Evolutionary conservation across 345 rosid species (phyloP), one percentile per base, ranked within the genome.

Genomic region (Hibiscus mutabilis): DNA sequence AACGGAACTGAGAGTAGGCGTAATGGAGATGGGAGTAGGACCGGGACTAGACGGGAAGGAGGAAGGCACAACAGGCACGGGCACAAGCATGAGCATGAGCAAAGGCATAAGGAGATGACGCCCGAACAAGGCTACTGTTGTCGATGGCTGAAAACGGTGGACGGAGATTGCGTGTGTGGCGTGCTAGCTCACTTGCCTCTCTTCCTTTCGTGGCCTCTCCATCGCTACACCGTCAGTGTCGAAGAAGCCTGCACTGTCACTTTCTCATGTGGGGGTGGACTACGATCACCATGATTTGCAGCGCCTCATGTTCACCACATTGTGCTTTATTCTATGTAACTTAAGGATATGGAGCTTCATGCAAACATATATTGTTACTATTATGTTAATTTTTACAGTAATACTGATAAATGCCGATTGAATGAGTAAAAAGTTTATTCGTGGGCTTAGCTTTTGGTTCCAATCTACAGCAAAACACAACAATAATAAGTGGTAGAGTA

Each of bases 131-230:
- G 69, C 24, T 82, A 84, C 13, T 92, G 99, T 66, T 92, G 98
- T 81, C 81, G 79, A 52, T 95, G 97, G 97, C 75, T 95, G 75
- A 80, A 74, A 61, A 76, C 78, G 76, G 70, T 95, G 56, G 93
- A 92, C 16, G 21, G 55, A 5, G 89, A 86, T 70, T 95, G 99
- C 40, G 92, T 89, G 13, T 95, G 99, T 33, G 90, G 86, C 35
- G 49, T 90, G 75, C 77, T 90, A 70, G 87, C 86, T 74, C 92
- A 51, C 74, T 78, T 95, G 79, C 99, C 97, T 0, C 22, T 83
- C 35, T 86, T 92, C 76, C 87, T 95, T 42, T 78, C 96, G 0
- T 85, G 73, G 82, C 96, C 96, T 5, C 22, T 25, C 16, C 97
- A 92, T 75, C 68, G 74, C 37, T 89, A 84, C 80, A 82, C 85